A percentile compares a stretch with the other conserved stretches of the same genome.
Conservation (phyloP, 352 stramenopile species). For the Globisporangium canariense region DNA sequence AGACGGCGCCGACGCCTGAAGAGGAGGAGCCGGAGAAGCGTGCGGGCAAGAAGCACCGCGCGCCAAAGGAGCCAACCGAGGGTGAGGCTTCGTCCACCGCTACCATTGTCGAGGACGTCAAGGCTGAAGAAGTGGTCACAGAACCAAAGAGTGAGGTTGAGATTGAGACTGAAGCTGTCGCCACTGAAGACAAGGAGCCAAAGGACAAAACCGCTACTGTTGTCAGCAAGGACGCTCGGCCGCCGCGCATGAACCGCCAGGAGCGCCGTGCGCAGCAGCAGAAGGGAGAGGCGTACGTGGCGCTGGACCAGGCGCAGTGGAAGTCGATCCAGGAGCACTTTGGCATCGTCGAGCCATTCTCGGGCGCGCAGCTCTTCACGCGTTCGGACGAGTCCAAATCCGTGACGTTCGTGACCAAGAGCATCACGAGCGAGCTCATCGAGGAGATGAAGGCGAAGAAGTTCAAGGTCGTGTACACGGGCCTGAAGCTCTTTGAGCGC, state of each 20-base stretch:
- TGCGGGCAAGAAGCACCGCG: slow-evolving; percentile 17
- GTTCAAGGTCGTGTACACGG: slow-evolving; percentile 89
- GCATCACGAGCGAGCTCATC: slow-evolving; percentile 75
- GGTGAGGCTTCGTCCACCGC: slow-evolving; percentile 8
- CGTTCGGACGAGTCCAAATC: slow-evolving; percentile 85
- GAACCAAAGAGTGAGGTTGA: background rate
- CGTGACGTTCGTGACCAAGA: slow-evolving; percentile 83
- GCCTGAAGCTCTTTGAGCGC: slow-evolving; percentile 91
- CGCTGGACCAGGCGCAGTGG: slow-evolving; percentile 59
- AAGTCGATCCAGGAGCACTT: slow-evolving; percentile 75
- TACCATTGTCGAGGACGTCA: slow-evolving; percentile 3
- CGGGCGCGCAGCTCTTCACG: slow-evolving; percentile 78
- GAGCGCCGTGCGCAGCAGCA: slow-evolving; percentile 46
- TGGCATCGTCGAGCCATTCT: slow-evolving; percentile 62
- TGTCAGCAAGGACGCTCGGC: slow-evolving; percentile 3
- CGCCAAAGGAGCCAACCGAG: slow-evolving; percentile 24
- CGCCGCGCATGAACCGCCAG: slow-evolving; percentile 24
- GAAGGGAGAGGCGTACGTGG: slow-evolving; percentile 74
- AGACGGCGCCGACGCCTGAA: slow-evolving; percentile 66
- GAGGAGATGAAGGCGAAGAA: slow-evolving; percentile 86
- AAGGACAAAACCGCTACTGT: background rate
- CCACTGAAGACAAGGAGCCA: slow-evolving; percentile 24
- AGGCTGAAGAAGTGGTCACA: background rate
- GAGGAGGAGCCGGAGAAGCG: slow-evolving; percentile 21
- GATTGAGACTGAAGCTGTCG: background rate